Evolutionary conservation across 257 asterid genomes (phyloP).

Genomic region (Hygrophila difformis): DNA sequence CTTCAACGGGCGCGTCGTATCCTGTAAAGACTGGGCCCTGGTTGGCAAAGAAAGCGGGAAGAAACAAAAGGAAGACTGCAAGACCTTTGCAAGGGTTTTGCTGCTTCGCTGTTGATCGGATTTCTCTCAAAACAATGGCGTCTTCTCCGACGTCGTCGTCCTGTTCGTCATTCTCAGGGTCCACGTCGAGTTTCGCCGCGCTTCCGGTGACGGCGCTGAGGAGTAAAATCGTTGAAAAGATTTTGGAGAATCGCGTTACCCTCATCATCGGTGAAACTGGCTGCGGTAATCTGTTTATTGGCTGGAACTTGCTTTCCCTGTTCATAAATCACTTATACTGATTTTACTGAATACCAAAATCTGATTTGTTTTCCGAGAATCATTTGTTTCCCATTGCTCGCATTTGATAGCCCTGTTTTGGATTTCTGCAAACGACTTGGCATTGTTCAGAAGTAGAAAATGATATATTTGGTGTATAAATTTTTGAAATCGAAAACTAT

Average conservation of each 20-base stretch:
- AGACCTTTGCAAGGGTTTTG: background rate
- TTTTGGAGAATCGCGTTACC: constrained; percentile 79
- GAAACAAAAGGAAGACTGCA: background rate
- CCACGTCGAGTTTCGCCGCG: constrained; percentile 31
- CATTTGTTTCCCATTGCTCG: background rate
- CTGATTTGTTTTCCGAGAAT: too few relatives aligned
- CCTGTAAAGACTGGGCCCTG: too few relatives aligned
- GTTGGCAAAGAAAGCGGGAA: constrained; percentile 15
- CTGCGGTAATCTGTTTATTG: constrained; percentile 45
- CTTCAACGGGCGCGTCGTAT: too few relatives aligned
- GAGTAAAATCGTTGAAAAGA: constrained; percentile 58
- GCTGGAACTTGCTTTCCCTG: background rate
- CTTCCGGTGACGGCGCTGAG: constrained; percentile 61
- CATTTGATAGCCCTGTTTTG: too few relatives aligned
- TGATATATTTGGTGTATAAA: too few relatives aligned
- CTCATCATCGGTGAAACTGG: constrained; percentile 94
- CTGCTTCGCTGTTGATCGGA: background rate
- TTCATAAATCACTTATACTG: background rate
- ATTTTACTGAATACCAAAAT: too few relatives aligned
- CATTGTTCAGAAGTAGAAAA: background rate
- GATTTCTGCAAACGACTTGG: constrained; percentile 3
- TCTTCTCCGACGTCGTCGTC: constrained; percentile 36
- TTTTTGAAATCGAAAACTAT: too few relatives aligned
- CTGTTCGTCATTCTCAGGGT: constrained; percentile 13
- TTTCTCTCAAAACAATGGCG: constrained; percentile 29